Percentiles rank a stretch among this genome's conserved stretches.
Conservation (phyloP, 768 basidiomycete genomes). For the Auricularia sp. region DNA sequence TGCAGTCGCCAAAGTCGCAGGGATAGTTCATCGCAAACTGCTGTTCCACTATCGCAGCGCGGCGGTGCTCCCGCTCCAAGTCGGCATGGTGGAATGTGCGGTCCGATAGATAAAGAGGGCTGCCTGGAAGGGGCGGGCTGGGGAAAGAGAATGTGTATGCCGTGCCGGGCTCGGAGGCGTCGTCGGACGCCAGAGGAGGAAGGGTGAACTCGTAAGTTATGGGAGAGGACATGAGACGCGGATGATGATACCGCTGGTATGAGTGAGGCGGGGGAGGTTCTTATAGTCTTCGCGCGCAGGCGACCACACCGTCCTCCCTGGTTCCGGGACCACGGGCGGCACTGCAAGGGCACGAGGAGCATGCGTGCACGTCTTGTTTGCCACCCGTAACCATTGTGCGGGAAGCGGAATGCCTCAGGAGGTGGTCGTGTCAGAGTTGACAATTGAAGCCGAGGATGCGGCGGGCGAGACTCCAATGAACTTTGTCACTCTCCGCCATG, state of each 20-base stretch:
- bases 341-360: no score
- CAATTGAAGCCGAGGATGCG: not conserved
- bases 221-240: no score
- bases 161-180: conserved; percentile 1
- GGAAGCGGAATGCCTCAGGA: not conserved
- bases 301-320: no score
- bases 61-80: not conserved
- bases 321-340: no score
- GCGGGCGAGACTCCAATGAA: no score
- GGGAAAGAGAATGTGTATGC: conserved; percentile 15
- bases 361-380: not conserved
- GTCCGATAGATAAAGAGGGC: not conserved
- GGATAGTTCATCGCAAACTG: conserved; percentile 23
- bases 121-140: conserved; percentile 10
- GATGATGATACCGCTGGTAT: no score
- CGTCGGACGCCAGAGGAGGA: not conserved
- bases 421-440: not conserved
- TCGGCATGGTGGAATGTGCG: not conserved
- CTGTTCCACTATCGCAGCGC: conserved; percentile 11
- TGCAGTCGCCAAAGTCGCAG: conserved; percentile 38
- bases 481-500: not conserved
- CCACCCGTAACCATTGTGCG: not conserved
- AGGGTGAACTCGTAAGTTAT: no score
- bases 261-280: no score
- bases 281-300: no score